Base-by-base conservation (phyloP, 768 basidiomycete genomes). In the Lentinula boryana region DNA sequence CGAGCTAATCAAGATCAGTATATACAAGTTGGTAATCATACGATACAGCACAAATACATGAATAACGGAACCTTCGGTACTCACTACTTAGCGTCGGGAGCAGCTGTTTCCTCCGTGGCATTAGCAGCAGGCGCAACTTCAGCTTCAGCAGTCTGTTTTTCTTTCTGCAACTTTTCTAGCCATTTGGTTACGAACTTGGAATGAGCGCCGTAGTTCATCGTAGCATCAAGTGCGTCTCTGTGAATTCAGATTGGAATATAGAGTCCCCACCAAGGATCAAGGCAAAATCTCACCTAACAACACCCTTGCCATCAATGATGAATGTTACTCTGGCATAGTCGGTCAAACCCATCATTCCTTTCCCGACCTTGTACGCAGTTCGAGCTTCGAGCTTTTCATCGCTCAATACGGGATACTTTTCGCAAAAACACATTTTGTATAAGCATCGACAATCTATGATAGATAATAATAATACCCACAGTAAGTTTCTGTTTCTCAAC, bases 321-420 rank as follows among this genome's bases (percentile, higher is more conserved):
- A 92, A 87, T 2, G 92, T 94, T 36, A 84, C 81, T 12, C 93
- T 81, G 4, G 83, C 81, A 23, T 56, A 56, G 44, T 83, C 79
- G 0, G 74, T 74, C 12, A 93, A 63, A 16, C 93, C 92, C 32
- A 93, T 69, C 63, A 93, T 65, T 1, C 84, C 83, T 65, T 82
- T 87, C 10, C 83, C 83, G n/a, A 91, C 79, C 1, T 78, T 73
- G 66, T 89, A 94, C 2, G 81, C 77, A 66, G 85, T 83, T 64
- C 85, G 78, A 2, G 81, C 85, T 59, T 79, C 76, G 43, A 86
- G 86, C 12, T 84, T 78, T 18, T 72, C 69, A 65, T 95, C 93
- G 65, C 88, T 91, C 65, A 95, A 73, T 23, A 94, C 81, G 3
- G 91, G 90, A 72, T 89, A 94, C 88, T 90, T 62, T 33, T 3